A percentile compares a stretch with the other conserved stretches of the same genome.
These are phyloP conservation scores for Polysphondylium violaceum DNA, from an alignment of 78 protist species.

Conservation along the genomic window DNA sequence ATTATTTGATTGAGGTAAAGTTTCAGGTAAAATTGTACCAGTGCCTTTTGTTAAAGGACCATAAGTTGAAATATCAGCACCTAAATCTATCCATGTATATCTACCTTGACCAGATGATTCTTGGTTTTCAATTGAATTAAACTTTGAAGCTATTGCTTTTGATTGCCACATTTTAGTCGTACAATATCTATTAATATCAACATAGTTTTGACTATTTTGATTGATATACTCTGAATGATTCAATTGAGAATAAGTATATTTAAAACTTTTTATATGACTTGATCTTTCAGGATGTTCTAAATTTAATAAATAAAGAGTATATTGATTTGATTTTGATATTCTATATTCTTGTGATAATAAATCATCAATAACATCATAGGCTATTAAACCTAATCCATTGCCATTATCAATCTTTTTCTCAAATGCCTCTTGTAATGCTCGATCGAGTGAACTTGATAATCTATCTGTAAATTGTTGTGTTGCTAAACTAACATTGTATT, in stretches of 20 bases:
- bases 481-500: slow-evolving; percentile 3
- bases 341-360: slow-evolving; percentile 1
- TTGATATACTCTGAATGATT: neutral
- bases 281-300: neutral
- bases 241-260: slow-evolving; percentile 27
- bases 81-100: slow-evolving; percentile 65
- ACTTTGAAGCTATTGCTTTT: neutral
- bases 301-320: slow-evolving; percentile 12
- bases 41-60: slow-evolving; percentile 76
- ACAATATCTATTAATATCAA: slow-evolving; percentile 7
- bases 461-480: slow-evolving; percentile 7
- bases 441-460: neutral
- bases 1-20: slow-evolving; percentile 2
- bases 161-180: slow-evolving; percentile 65
- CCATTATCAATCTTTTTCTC: neutral
- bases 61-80: slow-evolving; percentile 10
- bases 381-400: neutral
- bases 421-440: neutral
- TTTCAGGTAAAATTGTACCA: slow-evolving; percentile 8
- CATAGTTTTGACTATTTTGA: too few species aligned
- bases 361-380: slow-evolving; percentile 17
- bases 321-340: neutral
- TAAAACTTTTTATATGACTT: too few species aligned
- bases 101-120: slow-evolving; percentile 4
- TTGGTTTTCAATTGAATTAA: neutral